phyloP scores from a whole-genome alignment of 257 asterid genomes.

The Solanum appendiculatum region DNA sequence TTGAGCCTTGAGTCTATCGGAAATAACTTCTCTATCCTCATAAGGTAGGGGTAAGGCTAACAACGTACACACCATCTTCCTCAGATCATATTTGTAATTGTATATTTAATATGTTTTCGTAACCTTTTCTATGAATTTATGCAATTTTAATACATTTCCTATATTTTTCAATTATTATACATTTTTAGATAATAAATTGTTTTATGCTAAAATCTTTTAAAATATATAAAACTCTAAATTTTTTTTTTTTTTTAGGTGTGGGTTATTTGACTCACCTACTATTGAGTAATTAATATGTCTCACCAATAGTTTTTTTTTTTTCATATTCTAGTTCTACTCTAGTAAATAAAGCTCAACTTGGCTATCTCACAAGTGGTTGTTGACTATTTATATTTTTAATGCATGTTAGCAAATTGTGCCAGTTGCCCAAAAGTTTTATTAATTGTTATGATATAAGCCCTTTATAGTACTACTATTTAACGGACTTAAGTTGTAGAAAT shows the following conservation, averaged over 20 bases:
- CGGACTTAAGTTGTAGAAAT: too few species aligned
- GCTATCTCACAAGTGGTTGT: background rate
- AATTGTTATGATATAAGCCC: background rate
- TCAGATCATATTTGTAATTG: too few species aligned
- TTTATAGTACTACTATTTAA: too few species aligned
- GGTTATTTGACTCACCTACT: background rate
- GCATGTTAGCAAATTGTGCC: background rate
- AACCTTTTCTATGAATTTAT: background rate
- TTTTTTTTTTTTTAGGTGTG: background rate
- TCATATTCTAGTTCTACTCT: background rate
- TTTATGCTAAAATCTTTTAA: background rate
- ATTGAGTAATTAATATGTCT: background rate
- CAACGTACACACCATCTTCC: fast-evolving
- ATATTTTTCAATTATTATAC: background rate
- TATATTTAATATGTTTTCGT: background rate
- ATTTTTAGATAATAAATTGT: background rate
- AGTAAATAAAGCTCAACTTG: background rate
- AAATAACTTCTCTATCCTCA: background rate
- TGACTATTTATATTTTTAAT: background rate
- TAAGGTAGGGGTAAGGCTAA: background rate
- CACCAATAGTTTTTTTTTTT: background rate
- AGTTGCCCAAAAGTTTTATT: background rate
- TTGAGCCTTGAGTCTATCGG: background rate
- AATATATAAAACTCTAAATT: background rate
- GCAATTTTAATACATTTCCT: background rate